phyloP scores from a whole-genome alignment of 345 rosid species.

The Lepidium aucheri region DNA sequence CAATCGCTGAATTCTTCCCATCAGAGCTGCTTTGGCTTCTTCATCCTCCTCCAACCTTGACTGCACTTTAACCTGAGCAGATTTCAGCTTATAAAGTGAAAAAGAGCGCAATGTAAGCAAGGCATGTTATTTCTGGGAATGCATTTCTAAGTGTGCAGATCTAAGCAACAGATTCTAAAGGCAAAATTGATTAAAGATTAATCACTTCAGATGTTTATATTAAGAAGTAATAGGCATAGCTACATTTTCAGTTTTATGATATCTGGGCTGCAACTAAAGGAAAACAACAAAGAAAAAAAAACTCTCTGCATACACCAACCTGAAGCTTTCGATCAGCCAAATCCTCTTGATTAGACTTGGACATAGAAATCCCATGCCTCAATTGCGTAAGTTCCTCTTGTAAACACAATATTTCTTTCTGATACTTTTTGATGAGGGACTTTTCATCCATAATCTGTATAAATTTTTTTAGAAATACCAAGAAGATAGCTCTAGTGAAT shows the following conservation, averaged over 20 bases:
- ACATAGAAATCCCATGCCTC: constrained; percentile 49
- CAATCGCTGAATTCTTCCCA: constrained; percentile 96
- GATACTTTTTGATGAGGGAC: constrained; percentile 94
- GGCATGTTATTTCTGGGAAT: not conserved
- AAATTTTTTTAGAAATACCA: constrained; percentile 2
- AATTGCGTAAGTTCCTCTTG: constrained; percentile 86
- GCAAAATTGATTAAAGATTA: not conserved
- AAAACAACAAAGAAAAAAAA: constrained; percentile 7
- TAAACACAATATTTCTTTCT: constrained; percentile 85
- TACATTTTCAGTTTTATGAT: not conserved
- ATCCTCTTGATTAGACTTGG: constrained; percentile 80
- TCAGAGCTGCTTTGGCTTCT: constrained; percentile 98
- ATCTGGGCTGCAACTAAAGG: not conserved
- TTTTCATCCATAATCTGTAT: constrained; percentile 94
- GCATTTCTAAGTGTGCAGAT: not conserved
- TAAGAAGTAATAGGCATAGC: not conserved
- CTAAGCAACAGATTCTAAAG: not conserved
- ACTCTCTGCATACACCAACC: constrained; percentile 39
- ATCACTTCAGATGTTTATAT: not conserved
- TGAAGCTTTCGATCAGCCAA: constrained; percentile 62
- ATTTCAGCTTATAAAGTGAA: constrained; percentile 51
- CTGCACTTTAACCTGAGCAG: constrained; percentile 94
- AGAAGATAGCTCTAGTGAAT: not conserved
- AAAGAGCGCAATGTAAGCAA: not conserved
- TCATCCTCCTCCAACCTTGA: constrained; percentile 97